Evolutionary conservation across 2,329 filamentous ascomycete genomes (phyloP).

Genomic region (Proliferodiscus dingleyae): DNA sequence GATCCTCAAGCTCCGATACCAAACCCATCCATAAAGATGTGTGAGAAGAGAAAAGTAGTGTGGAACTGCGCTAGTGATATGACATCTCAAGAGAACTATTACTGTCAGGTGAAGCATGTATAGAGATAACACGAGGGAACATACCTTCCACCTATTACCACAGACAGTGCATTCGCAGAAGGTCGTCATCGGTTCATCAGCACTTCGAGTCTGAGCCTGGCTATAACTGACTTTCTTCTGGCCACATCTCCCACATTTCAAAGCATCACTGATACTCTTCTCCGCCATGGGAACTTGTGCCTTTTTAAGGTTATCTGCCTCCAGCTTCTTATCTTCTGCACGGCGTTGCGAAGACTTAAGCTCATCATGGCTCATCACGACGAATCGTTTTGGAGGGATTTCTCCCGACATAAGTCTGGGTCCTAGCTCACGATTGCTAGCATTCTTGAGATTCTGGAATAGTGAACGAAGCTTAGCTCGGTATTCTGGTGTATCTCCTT

Average conservation of each 20-base stretch:
- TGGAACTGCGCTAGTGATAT: not conserved
- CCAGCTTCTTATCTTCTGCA: constrained; percentile 67
- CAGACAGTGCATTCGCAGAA: constrained; percentile 69
- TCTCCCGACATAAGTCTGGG: constrained; percentile 69
- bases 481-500: constrained; percentile 71
- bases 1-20: constrained; percentile 17
- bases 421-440: constrained; percentile 75
- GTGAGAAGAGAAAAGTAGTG: constrained; percentile 19
- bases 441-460: constrained; percentile 92
- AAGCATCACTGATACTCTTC: constrained; percentile 81
- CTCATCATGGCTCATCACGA: constrained; percentile 83
- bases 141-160: constrained; percentile 68
- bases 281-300: constrained; percentile 91
- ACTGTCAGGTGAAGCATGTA: constrained; percentile 12
- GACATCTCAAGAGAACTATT: constrained; percentile 30
- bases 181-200: constrained; percentile 87
- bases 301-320: constrained; percentile 94
- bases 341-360: constrained; percentile 82
- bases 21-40: constrained; percentile 28
- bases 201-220: constrained; percentile 90
- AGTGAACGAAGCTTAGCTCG: constrained; percentile 85
- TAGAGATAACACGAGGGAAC: constrained; percentile 20
- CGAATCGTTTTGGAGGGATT: constrained; percentile 68
- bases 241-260: constrained; percentile 88
- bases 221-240: constrained; percentile 93